Evolutionary conservation across 768 basidiomycete species (phyloP).

Genomic region (Suillus subluteus): DNA sequence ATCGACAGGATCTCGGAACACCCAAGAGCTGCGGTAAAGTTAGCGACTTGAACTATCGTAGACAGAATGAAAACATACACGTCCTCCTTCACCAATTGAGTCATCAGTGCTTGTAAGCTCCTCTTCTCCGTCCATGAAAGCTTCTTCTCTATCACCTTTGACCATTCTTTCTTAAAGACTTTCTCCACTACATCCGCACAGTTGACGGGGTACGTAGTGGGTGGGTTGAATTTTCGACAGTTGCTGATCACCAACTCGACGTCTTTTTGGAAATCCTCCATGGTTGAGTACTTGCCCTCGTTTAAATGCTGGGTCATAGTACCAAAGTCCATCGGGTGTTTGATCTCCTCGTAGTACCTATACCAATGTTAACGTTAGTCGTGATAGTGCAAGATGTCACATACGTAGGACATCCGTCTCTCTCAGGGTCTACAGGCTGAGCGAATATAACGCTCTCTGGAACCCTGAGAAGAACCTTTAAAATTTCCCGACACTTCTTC

Average conservation of each 20-base stretch:
- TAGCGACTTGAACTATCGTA: constrained; percentile 6
- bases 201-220: constrained; percentile 70
- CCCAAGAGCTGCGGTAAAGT: constrained; percentile 55
- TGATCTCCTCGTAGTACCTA: constrained; percentile 92
- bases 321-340: constrained; percentile 91
- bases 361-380: constrained; percentile 10
- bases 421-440: constrained; percentile 80
- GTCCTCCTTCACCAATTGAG: constrained; percentile 67
- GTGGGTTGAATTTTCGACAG: constrained; percentile 91
- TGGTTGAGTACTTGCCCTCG: constrained; percentile 68
- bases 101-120: constrained; percentile 70
- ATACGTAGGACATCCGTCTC: constrained; percentile 90
- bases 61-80: constrained; percentile 46
- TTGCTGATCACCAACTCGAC: constrained; percentile 85
- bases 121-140: constrained; percentile 82
- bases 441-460: constrained; percentile 76
- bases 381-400: constrained; percentile 32
- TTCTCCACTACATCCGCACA: constrained; percentile 78
- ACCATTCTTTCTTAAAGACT: constrained; percentile 85
- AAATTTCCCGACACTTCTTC: constrained; percentile 79
- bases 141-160: constrained; percentile 71
- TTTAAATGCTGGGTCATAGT: constrained; percentile 76
- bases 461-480: constrained; percentile 61
- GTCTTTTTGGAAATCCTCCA: constrained; percentile 84
- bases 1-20: constrained; percentile 89